These are phyloP conservation scores for Pascua sp. DNA, from an alignment of 1,284 basidiomycete species.

Conservation along the genomic window DNA sequence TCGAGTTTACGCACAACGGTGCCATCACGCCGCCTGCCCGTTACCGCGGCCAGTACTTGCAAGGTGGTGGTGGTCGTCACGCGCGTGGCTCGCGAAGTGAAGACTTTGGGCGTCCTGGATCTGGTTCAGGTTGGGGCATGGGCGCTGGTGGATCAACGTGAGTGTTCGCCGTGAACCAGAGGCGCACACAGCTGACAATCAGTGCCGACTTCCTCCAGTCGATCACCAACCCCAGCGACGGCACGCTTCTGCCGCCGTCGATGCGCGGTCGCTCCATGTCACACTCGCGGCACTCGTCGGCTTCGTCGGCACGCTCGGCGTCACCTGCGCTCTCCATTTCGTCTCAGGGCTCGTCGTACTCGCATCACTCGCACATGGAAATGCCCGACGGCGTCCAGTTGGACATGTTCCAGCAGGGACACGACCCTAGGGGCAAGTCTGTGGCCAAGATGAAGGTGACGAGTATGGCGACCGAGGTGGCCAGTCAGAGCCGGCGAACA, in stretches of 20 bases:
- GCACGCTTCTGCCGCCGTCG: conserved; percentile 41
- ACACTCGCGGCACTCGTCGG: conserved; percentile 42
- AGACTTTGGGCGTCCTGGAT: conserved; percentile 35
- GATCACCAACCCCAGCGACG: conserved; percentile 43
- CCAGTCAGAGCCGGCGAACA: conserved; percentile 79
- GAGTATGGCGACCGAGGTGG: conserved; percentile 87
- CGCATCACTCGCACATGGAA: conserved; percentile 36
- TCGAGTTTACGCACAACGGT: conserved; percentile 32
- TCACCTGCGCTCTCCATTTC: conserved; percentile 44
- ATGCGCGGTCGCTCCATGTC: conserved; percentile 32
- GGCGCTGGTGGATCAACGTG: conserved; percentile 45
- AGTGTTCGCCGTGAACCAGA: conserved; percentile 17
- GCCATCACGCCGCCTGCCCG: conserved; percentile 20
- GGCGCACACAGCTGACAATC: conserved; percentile 8
- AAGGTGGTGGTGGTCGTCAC: conserved; percentile 19
- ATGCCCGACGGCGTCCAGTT: conserved; percentile 34
- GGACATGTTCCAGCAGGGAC: conserved; percentile 8
- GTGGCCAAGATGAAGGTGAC: conserved; percentile 91
- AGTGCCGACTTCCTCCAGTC: conserved; percentile 45
- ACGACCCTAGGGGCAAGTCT: conserved; percentile 32
- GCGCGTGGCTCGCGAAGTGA: conserved; percentile 42
- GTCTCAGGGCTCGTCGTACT: conserved; percentile 41
- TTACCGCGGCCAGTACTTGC: conserved; percentile 25
- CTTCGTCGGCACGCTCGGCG: conserved; percentile 37
- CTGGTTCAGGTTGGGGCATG: conserved; percentile 41